Conservation (phyloP, 768 basidiomycete genomes). For the Boletellus ananas region DNA sequence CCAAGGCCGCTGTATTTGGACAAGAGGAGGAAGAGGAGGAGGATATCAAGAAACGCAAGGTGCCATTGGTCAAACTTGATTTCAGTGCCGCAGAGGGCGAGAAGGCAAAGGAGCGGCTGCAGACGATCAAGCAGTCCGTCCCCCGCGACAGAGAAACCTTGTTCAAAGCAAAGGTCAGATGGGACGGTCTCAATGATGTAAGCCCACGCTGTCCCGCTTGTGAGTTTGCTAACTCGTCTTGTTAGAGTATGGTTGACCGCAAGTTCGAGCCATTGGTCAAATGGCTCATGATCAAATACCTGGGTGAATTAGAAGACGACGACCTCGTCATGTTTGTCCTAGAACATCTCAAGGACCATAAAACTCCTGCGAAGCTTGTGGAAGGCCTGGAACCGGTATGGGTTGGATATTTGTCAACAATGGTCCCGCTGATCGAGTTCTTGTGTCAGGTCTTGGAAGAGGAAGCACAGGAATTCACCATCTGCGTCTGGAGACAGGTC, state of each 20-base stretch:
- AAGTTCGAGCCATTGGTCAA: slow-evolving; percentile 86
- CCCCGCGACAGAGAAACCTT: slow-evolving; percentile 74
- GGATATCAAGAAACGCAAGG: slow-evolving; percentile 72
- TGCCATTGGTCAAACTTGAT: slow-evolving; percentile 85
- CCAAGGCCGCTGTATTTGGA: slow-evolving; percentile 64
- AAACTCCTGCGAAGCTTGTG: slow-evolving; percentile 76
- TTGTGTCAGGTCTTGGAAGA: slow-evolving; percentile 78
- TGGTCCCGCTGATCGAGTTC: background rate
- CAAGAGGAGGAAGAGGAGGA: slow-evolving; percentile 88
- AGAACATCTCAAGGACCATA: slow-evolving; percentile 90
- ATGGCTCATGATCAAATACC: slow-evolving; percentile 77
- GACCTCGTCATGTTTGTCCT: slow-evolving; percentile 92
- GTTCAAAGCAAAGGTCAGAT: slow-evolving; percentile 83
- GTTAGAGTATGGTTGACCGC: slow-evolving; percentile 73
- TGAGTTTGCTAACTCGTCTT: slow-evolving; percentile 13
- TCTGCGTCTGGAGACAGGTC: slow-evolving; percentile 84
- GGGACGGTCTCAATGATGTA: slow-evolving; percentile 90
- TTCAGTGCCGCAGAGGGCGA: slow-evolving; percentile 81
- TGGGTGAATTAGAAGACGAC: slow-evolving; percentile 91
- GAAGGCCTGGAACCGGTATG: slow-evolving; percentile 90
- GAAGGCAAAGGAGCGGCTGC: slow-evolving; percentile 73
- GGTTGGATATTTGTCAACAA: slow-evolving; percentile 12
- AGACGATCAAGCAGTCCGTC: slow-evolving; percentile 71
- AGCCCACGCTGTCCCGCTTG: slow-evolving; percentile 25
- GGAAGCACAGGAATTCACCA: slow-evolving; percentile 77